phyloP scores from a whole-genome alignment of 495 filamentous ascomycete genomes.

The Niebla homalea region DNA sequence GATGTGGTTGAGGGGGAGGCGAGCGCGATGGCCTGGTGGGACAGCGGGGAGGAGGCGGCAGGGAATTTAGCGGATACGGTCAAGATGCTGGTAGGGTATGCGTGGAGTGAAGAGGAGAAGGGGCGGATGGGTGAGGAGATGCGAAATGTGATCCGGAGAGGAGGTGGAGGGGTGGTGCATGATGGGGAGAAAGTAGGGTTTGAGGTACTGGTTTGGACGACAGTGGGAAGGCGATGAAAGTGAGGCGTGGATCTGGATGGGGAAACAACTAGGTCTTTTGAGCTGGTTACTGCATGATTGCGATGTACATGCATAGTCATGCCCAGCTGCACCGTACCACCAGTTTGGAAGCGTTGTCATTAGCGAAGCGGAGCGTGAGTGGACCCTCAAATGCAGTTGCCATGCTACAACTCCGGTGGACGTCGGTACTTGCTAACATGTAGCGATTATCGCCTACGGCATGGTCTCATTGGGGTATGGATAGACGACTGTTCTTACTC shows the following conservation, averaged over 20 bases:
- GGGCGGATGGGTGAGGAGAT: slow-evolving; percentile 1
- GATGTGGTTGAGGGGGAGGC: slow-evolving; percentile 1
- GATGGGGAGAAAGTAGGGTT: not conserved
- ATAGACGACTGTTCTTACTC: too few species aligned
- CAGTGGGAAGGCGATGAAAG: not conserved
- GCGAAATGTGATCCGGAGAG: not conserved
- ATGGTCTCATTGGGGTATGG: too few species aligned
- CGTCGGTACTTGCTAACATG: too few species aligned
- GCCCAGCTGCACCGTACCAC: too few species aligned
- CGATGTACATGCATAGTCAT: too few species aligned
- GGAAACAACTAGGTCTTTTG: too few species aligned
- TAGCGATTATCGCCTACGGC: too few species aligned
- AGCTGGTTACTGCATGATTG: too few species aligned
- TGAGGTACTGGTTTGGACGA: not conserved
- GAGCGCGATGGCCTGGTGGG: not conserved
- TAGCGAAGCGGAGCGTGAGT: too few species aligned
- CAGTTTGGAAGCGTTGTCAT: too few species aligned
- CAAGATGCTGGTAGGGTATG: slow-evolving; percentile 1
- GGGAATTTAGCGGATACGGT: not conserved
- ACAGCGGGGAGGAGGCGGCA: not conserved
- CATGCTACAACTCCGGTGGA: too few species aligned
- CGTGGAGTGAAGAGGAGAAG: slow-evolving; percentile 2
- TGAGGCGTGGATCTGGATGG: not conserved
- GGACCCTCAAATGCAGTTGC: too few species aligned
- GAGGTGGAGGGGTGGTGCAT: not conserved